Percentiles rank a stretch among this genome's conserved stretches.
Evolutionary conservation across 306 rosid species (phyloP).

Genomic region (Rosa persica): DNA sequence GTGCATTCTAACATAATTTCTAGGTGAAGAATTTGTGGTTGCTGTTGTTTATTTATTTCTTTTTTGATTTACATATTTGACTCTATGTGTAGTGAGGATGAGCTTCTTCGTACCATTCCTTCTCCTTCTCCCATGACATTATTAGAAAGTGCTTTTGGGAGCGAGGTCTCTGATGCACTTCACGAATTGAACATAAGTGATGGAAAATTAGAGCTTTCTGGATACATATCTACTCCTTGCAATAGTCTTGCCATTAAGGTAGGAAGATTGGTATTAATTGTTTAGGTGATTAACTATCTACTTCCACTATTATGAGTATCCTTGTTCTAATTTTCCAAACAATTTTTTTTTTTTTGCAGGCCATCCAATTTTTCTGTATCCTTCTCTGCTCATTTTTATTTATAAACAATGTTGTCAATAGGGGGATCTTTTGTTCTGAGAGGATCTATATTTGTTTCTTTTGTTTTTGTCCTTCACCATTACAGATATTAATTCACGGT

Average conservation of each 20-base stretch:
- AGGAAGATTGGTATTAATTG: constrained; percentile 24
- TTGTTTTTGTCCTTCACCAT: constrained; percentile 54
- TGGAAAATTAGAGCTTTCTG: constrained; percentile 66
- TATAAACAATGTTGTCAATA: constrained; percentile 29
- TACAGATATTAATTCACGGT: constrained; percentile 81
- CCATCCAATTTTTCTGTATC: constrained; percentile 92
- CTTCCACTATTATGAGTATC: constrained; percentile 15
- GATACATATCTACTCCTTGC: constrained; percentile 68
- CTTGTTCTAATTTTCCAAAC: constrained; percentile 10
- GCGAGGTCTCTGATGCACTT: constrained; percentile 55
- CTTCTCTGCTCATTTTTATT: constrained; percentile 42
- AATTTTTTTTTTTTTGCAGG: constrained; percentile 52
- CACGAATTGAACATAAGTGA: constrained; percentile 49
- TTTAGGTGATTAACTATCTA: constrained; percentile 25
- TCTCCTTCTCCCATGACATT: constrained; percentile 72
- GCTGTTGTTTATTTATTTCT: background rate
- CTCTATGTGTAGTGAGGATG: constrained; percentile 58
- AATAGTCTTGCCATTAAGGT: constrained; percentile 59
- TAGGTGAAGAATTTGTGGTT: constrained; percentile 24
- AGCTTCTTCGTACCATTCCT: constrained; percentile 63
- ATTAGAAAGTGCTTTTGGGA: constrained; percentile 68
- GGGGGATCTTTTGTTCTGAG: constrained; percentile 27
- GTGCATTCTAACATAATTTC: constrained; percentile 39
- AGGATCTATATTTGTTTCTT: constrained; percentile 23
- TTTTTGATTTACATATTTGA: constrained; percentile 31